phyloP scores from a whole-genome alignment of 768 basidiomycete genomes.

The Mrakia frigida region DNA sequence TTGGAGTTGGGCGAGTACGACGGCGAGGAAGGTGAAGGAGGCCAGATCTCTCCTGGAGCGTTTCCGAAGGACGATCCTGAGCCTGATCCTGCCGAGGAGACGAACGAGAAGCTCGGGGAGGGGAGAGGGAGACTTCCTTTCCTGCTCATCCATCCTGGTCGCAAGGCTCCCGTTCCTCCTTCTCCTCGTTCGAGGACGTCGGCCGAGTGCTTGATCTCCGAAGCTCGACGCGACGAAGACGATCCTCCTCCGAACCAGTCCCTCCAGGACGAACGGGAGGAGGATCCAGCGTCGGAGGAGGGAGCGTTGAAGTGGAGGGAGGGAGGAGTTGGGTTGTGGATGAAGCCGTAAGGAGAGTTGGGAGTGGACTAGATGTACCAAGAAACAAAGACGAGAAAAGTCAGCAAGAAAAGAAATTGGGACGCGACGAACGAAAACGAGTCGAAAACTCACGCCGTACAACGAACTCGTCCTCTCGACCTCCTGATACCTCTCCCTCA shows the following conservation, averaged over 20 bases:
- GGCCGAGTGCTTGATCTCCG: not conserved
- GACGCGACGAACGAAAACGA: not conserved
- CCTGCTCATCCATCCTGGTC: slow-evolving; percentile 14
- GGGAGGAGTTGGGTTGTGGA: slow-evolving; percentile 19
- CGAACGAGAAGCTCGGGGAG: not conserved
- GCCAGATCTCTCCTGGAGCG: slow-evolving; percentile 21
- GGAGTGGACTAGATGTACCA: not conserved
- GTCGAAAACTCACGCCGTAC: not conserved
- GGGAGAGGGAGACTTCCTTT: slow-evolving; percentile 14
- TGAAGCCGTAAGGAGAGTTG: slow-evolving; percentile 6
- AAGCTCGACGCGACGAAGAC: slow-evolving; percentile 7
- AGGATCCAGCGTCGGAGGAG: not conserved
- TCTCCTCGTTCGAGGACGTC: not conserved
- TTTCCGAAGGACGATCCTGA: slow-evolving; percentile 19
- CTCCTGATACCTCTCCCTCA: slow-evolving; percentile 14
- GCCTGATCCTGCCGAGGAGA: not conserved
- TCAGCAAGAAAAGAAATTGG: not conserved
- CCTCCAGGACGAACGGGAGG: slow-evolving; percentile 14
- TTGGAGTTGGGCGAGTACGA: not conserved
- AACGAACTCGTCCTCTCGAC: not conserved
- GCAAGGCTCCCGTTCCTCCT: not conserved
- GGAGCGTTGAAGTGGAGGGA: not conserved
- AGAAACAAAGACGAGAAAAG: too few species aligned
- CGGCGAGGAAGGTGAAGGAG: not conserved
- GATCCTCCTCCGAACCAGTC: slow-evolving; percentile 19